Evolutionary conservation across 2,329 filamentous ascomycete species (phyloP), one percentile per base, ranked within the genome.

Genomic region (Diaporthe velutina): DNA sequence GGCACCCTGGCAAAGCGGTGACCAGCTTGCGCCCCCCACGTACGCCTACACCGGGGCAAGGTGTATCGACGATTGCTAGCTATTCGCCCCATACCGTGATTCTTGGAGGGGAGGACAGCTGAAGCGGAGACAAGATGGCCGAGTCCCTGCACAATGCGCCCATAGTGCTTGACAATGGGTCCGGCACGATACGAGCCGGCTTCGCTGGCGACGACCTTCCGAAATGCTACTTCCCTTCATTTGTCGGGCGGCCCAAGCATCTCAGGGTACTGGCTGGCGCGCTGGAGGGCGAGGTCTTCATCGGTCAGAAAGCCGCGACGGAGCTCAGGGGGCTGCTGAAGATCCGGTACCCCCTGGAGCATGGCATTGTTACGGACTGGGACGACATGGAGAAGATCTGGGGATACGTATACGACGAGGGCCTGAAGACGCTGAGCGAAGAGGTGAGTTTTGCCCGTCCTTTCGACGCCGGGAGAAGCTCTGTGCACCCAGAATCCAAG

Each of bases 351-450:
- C 97, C 97, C 58, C 87, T 99, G 73, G 97, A 98, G 86, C 97
- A 99, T 83, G 97, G 97, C 79, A 97, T 99, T 80, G 97, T 99
- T 77, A 99, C 97, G 79, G 95, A 99, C 85, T 99, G 97, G 97
- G 97, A 98, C 83, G 97, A 99, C 82, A 99, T 99, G 97, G 97
- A 99, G 88, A 93, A 95, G 86, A 99, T 99, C 85, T 99, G 97
- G 97, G 94, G 97, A 81, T 97, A 98, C 82, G 95, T 99, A 71
- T 99, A 98, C 83, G 94, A 94, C 74, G 96, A 98, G 82, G 97
- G 97, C 77, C 85, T 99, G 80, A 98, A 98, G 88, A 98, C 96
- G 67, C 89, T 98, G 82, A 98, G 96, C 84, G 97, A 99, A 89
- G 97, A 99, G 90, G 94, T 96, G 84, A 71, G 70, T 38, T 25